Conservation (phyloP, 306 rosid species). For the Albizia julibrissin region DNA sequence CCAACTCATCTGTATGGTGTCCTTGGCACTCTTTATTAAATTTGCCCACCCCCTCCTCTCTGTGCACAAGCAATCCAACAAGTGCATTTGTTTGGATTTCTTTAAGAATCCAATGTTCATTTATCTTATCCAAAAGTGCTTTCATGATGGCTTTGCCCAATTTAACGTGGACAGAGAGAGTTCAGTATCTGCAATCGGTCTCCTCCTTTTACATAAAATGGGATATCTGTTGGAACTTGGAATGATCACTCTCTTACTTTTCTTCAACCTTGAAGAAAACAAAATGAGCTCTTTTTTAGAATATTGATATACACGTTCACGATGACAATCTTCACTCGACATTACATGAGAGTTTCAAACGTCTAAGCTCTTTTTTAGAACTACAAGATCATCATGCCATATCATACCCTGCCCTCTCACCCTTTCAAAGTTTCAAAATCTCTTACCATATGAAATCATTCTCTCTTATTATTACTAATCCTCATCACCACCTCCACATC, state of each 20-base stretch:
- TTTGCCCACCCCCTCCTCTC: not conserved
- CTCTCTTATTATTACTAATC: not conserved
- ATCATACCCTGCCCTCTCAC: slow-evolving; percentile 3
- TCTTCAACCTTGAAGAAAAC: not conserved
- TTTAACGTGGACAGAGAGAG: not conserved
- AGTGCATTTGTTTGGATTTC: not conserved
- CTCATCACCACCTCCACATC: not conserved
- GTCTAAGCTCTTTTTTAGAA: not conserved
- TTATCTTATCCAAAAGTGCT: not conserved
- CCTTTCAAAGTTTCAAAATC: not conserved
- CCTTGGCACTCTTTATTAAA: not conserved
- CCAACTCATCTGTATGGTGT: not conserved
- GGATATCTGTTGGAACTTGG: not conserved
- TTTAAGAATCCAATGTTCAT: not conserved
- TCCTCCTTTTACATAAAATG: not conserved
- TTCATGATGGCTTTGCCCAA: not conserved
- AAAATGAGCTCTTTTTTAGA: not conserved
- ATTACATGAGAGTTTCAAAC: not conserved
- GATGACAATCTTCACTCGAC: slow-evolving; percentile 3
- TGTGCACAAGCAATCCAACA: not conserved
- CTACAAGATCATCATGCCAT: not conserved
- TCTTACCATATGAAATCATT: not conserved
- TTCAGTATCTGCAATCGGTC: not conserved
- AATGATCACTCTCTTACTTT: not conserved
- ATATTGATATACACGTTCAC: not conserved